Percentiles rank a stretch among this genome's conserved stretches.
Conservation (phyloP, 1,139 yeast species). For the Arxiozyma slooffiae region DNA sequence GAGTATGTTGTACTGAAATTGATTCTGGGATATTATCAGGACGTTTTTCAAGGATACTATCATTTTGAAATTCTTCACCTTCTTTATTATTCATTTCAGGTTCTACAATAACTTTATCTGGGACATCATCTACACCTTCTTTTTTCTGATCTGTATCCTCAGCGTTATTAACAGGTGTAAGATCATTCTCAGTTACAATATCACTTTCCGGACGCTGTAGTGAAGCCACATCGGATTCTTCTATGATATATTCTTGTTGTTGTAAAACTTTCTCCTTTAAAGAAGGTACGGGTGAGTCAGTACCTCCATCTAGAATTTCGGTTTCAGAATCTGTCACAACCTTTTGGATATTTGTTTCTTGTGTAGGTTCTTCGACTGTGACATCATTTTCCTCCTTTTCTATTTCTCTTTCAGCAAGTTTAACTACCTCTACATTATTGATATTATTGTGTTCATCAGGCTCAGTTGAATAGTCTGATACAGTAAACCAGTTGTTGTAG, state of each 20-base stretch:
- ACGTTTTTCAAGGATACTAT: constrained; percentile 8
- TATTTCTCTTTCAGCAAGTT: not conserved
- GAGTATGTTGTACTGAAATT: not conserved
- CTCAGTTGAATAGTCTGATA: constrained; percentile 37
- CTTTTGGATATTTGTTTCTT: not conserved
- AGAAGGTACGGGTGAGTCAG: not conserved
- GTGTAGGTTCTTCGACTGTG: not conserved
- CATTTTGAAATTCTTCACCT: not conserved
- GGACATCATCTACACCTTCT: not conserved
- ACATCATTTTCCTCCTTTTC: not conserved
- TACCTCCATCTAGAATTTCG: constrained; percentile 2
- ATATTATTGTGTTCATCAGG: constrained; percentile 47
- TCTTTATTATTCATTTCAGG: not conserved
- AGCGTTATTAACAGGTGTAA: not conserved
- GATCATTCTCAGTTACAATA: not conserved
- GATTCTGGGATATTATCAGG: constrained; percentile 9
- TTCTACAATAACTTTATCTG: constrained; percentile 1
- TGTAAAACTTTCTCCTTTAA: not conserved
- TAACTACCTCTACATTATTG: constrained; percentile 38
- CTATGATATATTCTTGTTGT: not conserved
- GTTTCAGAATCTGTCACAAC: not conserved
- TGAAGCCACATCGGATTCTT: not conserved
- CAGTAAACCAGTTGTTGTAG: constrained; percentile 49
- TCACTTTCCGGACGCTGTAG: not conserved
- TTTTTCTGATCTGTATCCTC: not conserved